Evolutionary conservation across 2,329 filamentous ascomycete species (phyloP).

Genomic region (Aspergillus sp.): DNA sequence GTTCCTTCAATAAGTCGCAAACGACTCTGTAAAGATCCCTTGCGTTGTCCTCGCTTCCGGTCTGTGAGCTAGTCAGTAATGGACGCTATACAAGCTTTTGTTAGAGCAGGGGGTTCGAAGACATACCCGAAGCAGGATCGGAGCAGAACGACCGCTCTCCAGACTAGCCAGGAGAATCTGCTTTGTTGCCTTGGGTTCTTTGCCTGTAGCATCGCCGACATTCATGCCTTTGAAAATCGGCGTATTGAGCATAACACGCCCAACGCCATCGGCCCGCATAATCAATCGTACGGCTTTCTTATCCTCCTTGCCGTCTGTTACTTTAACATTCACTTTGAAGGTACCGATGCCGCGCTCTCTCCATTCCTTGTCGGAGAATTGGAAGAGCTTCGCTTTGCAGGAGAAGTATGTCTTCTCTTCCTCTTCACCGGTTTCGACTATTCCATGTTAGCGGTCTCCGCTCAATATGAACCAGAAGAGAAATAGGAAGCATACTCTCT

Average conservation of each 20-base stretch:
- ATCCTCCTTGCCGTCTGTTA: conserved; percentile 49
- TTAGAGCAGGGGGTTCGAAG: conserved; percentile 1
- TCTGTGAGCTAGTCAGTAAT: conserved; percentile 17
- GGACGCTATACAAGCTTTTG: neutral
- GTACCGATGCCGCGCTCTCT: conserved; percentile 81
- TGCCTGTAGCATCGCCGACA: conserved; percentile 59
- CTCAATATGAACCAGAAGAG: neutral
- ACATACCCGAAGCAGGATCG: conserved; percentile 52
- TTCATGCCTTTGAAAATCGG: conserved; percentile 70
- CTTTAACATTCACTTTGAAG: conserved; percentile 73
- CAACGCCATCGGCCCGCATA: conserved; percentile 85
- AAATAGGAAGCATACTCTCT: conserved; percentile 51
- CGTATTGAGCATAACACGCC: conserved; percentile 80
- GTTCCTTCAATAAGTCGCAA: conserved; percentile 26
- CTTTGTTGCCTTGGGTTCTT: conserved; percentile 61
- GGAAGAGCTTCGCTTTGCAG: conserved; percentile 77
- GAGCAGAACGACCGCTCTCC: conserved; percentile 47
- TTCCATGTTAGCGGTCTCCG: neutral
- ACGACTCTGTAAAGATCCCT: conserved; percentile 43
- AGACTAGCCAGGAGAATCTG: conserved; percentile 58
- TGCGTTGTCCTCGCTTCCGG: conserved; percentile 39
- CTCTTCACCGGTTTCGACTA: conserved; percentile 82
- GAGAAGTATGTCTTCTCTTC: conserved; percentile 69
- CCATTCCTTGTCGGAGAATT: conserved; percentile 70
- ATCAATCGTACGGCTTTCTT: conserved; percentile 61